Percentiles rank a stretch among this genome's conserved stretches.
These are phyloP conservation scores for Sanguinoderma infundibulare DNA, from an alignment of 1,284 basidiomycete species.

Conservation along the genomic window DNA sequence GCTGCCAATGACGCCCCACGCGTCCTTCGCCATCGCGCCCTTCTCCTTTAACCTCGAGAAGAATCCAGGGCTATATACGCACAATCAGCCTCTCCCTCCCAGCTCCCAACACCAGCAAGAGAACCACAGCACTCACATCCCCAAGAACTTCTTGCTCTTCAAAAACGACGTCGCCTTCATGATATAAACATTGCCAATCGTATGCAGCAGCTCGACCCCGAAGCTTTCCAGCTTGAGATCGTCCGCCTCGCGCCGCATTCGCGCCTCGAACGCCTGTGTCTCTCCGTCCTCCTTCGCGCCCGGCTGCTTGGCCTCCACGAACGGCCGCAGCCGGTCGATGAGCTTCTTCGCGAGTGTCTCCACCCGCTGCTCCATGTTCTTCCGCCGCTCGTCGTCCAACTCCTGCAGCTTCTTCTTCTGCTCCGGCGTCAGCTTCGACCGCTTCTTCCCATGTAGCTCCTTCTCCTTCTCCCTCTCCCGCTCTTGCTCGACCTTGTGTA, in stretches of 20 bases:
- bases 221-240: constrained; percentile 99
- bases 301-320: constrained; percentile 88
- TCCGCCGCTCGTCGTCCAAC: constrained; percentile 79
- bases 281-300: constrained; percentile 89
- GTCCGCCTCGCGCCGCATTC: constrained; percentile 88
- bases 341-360: constrained; percentile 77
- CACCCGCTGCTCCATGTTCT: constrained; percentile 81
- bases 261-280: constrained; percentile 76
- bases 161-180: constrained; percentile 93
- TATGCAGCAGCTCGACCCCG: constrained; percentile 90
- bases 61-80: constrained; percentile 78
- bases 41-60: constrained; percentile 96
- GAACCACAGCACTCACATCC: constrained; percentile 60
- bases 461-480: constrained; percentile 38
- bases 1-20: constrained; percentile 92
- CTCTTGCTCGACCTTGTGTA: constrained; percentile 10
- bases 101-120: not conserved
- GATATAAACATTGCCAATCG: constrained; percentile 90
- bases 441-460: constrained; percentile 46
- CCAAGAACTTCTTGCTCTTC: constrained; percentile 91
- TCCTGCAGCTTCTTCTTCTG: constrained; percentile 84
- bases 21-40: constrained; percentile 90
- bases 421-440: constrained; percentile 76
- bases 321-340: constrained; percentile 83
- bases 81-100: not conserved